A percentile compares a stretch with the other conserved stretches of the same genome.
Conservation (phyloP, 805 yeast species). For the Pichia sporocuriosa region DNA sequence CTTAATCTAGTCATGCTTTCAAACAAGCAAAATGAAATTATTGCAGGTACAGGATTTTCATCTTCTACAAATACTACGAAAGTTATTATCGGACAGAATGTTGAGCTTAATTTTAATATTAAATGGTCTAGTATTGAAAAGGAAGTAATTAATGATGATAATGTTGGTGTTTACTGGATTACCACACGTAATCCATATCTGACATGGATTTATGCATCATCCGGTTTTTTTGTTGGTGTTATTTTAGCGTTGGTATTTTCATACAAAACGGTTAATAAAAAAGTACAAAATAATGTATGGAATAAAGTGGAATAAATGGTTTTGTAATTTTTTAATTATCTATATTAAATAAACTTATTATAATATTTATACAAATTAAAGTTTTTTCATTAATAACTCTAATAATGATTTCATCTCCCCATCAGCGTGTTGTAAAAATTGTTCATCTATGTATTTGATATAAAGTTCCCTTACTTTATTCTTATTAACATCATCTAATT, state of each 20-base stretch:
- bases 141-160: neutral
- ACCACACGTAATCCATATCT: neutral
- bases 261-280: slow-evolving; percentile 21
- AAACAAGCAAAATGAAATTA: slow-evolving; percentile 28
- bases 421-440: slow-evolving; percentile 17
- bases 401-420: slow-evolving; percentile 21
- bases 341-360: too few relatives aligned
- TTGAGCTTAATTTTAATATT: slow-evolving; percentile 51
- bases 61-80: slow-evolving; percentile 56
- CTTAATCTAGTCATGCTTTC: slow-evolving; percentile 45
- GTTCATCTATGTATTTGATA: slow-evolving; percentile 28
- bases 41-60: slow-evolving; percentile 53
- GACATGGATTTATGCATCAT: slow-evolving; percentile 4
- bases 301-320: slow-evolving; percentile 22
- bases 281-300: slow-evolving; percentile 18
- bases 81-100: slow-evolving; percentile 56
- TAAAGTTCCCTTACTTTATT: slow-evolving; percentile 28
- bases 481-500: slow-evolving; percentile 25
- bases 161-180: slow-evolving; percentile 7
- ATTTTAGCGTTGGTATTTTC: slow-evolving; percentile 20
- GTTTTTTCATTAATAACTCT: slow-evolving; percentile 21
- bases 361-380: slow-evolving; percentile 10
- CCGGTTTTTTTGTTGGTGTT: slow-evolving; percentile 19
- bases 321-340: neutral
- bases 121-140: slow-evolving; percentile 39